A percentile compares a stretch with the other conserved stretches of the same genome.
These are phyloP conservation scores for Candida incommunis DNA, from an alignment of 805 yeast genomes.

Conservation along the genomic window DNA sequence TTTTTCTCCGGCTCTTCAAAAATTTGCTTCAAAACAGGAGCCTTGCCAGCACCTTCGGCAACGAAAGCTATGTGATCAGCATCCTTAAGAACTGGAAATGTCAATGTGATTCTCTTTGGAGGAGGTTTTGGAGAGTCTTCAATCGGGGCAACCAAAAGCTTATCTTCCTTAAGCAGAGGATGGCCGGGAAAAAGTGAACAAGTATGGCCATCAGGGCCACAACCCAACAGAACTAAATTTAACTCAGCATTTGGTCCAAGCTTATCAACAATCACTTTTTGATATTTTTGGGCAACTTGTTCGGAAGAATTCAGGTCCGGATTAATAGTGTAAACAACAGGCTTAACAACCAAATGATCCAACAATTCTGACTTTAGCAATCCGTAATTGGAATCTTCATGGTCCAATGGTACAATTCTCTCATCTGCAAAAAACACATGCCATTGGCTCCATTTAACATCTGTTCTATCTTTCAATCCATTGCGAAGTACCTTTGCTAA, in stretches of 20 bases:
- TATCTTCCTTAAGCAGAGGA: slow-evolving; percentile 72
- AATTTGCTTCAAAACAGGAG: slow-evolving; percentile 53
- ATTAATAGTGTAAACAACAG: slow-evolving; percentile 54
- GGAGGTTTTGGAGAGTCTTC: slow-evolving; percentile 88
- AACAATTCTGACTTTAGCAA: slow-evolving; percentile 55
- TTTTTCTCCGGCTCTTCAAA: slow-evolving; percentile 32
- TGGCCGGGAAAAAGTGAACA: slow-evolving; percentile 86
- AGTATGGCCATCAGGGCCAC: slow-evolving; percentile 95
- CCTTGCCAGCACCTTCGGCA: slow-evolving; percentile 82
- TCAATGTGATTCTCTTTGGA: slow-evolving; percentile 71
- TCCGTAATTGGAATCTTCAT: slow-evolving; percentile 78
- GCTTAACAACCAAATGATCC: slow-evolving; percentile 29
- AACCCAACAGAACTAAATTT: slow-evolving; percentile 69
- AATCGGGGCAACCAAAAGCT: slow-evolving; percentile 93
- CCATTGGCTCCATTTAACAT: slow-evolving; percentile 22
- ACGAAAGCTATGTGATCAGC: slow-evolving; percentile 57
- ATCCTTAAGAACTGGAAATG: slow-evolving; percentile 55
- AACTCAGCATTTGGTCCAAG: slow-evolving; percentile 22
- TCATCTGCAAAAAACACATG: slow-evolving; percentile 81
- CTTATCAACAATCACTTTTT: slow-evolving; percentile 36
- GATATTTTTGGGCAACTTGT: slow-evolving; percentile 52
- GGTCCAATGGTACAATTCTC: slow-evolving; percentile 69
- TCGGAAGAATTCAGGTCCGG: slow-evolving; percentile 40
- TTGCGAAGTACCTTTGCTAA: slow-evolving; percentile 53
- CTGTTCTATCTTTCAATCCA: slow-evolving; percentile 48